These are phyloP conservation scores for Quercus gilva DNA, from an alignment of 306 rosid genomes.

Conservation along the genomic window DNA sequence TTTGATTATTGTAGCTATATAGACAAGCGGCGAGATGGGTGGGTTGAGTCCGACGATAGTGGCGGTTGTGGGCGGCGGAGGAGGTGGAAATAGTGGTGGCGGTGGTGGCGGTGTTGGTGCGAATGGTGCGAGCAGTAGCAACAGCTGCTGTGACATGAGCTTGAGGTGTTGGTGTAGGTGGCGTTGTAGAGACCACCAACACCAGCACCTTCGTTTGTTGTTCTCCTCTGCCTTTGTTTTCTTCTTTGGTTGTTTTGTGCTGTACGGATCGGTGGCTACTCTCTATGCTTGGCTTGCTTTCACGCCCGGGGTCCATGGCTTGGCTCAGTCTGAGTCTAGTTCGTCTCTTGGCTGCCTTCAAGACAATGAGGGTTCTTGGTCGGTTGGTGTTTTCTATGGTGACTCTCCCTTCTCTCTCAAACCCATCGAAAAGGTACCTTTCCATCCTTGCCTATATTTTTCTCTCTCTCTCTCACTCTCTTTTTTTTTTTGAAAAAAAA, in stretches of 20 bases:
- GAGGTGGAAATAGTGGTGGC: background rate
- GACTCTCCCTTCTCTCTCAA: slow-evolving; percentile 82
- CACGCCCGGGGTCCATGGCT: slow-evolving; percentile 55
- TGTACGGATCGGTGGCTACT: slow-evolving; percentile 77
- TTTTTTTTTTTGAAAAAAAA: background rate
- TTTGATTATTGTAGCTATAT: background rate
- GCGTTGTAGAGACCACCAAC: slow-evolving; percentile 40
- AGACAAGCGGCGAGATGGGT: background rate
- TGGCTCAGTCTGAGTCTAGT: background rate
- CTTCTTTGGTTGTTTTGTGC: slow-evolving; percentile 69
- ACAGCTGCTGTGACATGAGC: slow-evolving; percentile 58
- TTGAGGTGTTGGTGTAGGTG: slow-evolving; percentile 61
- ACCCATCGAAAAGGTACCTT: slow-evolving; percentile 79
- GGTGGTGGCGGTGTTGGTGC: slow-evolving; percentile 16
- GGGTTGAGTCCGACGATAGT: slow-evolving; percentile 52
- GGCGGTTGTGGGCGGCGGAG: slow-evolving; percentile 23
- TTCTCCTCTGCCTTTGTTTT: slow-evolving; percentile 72
- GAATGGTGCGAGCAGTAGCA: slow-evolving; percentile 4
- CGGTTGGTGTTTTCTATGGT: slow-evolving; percentile 88
- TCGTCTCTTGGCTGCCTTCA: slow-evolving; percentile 65
- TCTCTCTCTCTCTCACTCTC: background rate
- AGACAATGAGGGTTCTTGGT: slow-evolving; percentile 99
- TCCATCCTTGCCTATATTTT: background rate
- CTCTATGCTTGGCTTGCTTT: slow-evolving; percentile 82
- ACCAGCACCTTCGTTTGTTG: slow-evolving; percentile 35